Conservation (phyloP, 257 asterid genomes). For the Thymus mandschuricus region DNA sequence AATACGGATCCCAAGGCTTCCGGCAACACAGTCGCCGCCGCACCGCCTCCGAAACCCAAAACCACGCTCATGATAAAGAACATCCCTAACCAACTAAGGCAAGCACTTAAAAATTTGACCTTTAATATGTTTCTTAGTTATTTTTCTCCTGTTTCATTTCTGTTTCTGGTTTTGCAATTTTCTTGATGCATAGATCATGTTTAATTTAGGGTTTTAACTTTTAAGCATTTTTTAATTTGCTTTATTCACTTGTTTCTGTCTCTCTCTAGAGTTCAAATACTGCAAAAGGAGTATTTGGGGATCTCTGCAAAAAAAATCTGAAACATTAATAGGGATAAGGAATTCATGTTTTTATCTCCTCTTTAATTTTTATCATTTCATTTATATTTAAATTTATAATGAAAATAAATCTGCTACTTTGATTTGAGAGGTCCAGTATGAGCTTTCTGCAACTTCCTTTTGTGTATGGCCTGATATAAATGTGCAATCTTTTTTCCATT, state of each 20-base stretch:
- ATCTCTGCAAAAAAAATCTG: not conserved
- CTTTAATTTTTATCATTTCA: too few relatives aligned
- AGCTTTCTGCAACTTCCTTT: not conserved
- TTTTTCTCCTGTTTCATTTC: too few relatives aligned
- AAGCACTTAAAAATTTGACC: not conserved
- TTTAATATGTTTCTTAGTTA: too few relatives aligned
- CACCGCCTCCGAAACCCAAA: not conserved
- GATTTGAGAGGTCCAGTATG: too few relatives aligned
- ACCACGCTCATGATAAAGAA: slow-evolving; percentile 42
- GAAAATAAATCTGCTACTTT: too few relatives aligned
- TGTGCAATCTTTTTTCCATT: slow-evolving; percentile 3
- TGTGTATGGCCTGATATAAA: slow-evolving; percentile 14
- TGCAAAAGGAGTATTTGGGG: not conserved
- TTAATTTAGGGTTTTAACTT: not conserved
- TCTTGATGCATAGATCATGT: too few relatives aligned
- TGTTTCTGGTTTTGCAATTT: too few relatives aligned
- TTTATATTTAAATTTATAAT: too few relatives aligned
- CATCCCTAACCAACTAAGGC: slow-evolving; percentile 47
- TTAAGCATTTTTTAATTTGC: not conserved
- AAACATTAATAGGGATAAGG: not conserved
- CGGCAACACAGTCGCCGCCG: not conserved
- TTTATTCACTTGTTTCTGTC: not conserved
- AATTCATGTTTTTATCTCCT: slow-evolving; percentile 23
- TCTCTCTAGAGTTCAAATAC: too few relatives aligned
- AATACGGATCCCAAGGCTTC: too few relatives aligned